Base-by-base conservation (phyloP, 1,284 basidiomycete species). In the Blastosporella zonata region DNA sequence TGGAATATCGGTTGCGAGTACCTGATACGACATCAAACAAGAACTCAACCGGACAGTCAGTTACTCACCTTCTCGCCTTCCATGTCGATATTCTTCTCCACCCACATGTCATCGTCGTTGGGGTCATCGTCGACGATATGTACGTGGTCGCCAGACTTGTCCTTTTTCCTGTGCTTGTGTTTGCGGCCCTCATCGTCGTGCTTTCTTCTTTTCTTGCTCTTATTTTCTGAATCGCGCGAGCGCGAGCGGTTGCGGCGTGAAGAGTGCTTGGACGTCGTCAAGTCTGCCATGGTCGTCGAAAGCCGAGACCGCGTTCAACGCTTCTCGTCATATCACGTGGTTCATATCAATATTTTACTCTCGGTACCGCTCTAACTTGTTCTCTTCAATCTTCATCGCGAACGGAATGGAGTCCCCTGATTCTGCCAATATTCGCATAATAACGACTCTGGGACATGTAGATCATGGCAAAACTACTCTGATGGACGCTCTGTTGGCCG, bases 401-500 rank as follows among this genome's bases (percentile, higher is more conserved):
- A 12, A 23, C 33, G 56, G 56, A 31, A 75, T 74, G 65, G 71
- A 73, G 49, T 61, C 65, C 17, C 72, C 77, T 35, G 75, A 83
- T 52, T 72, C 86, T 36, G 61, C 69, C 12, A 78, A 85, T 46
- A 72, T 89, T 31, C 82, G 87, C 49, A 87, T 87, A 55, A 81
- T 91, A 54, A 91, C 88, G 3, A 89, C 87, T 1, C 81, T 90
- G 10, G 88, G 89, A 8, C 89, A 91, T 66, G 88, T 91, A 50
- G 90, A 93, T 64, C 92, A 95, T 73, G 93, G 93, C 62, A 96
- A 96, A 68, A 95, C 93, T 3, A 93, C 94, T 0, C 87, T 97
- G 55, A 96, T 97, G 77, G 97, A 99, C 64, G 86, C 90, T 15
- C 79, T 99, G 2, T 81, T 99, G 13, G 96, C 96, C 2, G 92